Base-by-base conservation (phyloP, 2,329 filamentous ascomycete genomes). In the Rhynchosporium secalis region DNA sequence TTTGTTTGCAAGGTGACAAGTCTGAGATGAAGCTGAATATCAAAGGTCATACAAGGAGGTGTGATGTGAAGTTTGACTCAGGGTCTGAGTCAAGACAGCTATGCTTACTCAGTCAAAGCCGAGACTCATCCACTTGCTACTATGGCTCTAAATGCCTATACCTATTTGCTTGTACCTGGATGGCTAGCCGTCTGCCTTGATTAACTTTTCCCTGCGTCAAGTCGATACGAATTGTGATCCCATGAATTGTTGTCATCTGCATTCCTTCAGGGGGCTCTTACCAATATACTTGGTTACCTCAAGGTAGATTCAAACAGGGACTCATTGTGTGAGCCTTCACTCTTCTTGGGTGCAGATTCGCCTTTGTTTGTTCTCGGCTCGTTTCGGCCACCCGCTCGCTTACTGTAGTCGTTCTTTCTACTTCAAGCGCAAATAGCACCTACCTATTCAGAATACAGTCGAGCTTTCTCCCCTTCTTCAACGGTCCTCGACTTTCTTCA, bases 1-100 rank as follows among this genome's bases (percentile, higher is more conserved):
- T 26, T 56, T 54, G 51, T 38, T 31, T 56, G 40, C 38, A 20
- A 28, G 13, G 28, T 33, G 40, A 46, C 40, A 28, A 56, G 54
- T 40, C 54, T 56, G 54, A 56, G 38, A 1, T 6, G 31, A 20
- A 41, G 49, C 51, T 29, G 20, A 10, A 41, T 4, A 10, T 36
- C 15, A 52, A 38, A 33, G 6, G 38, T 28, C 6, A 20, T 10
- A 12, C 29, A 40, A 10, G 8, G 20, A 10, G 2, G 7, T 51
- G 51, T 29, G 40, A 36, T 40, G 36, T 8, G 40, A 54, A 26
- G 51, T 46, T 28, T 29, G 31, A 36, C 31, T 40, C 29, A 15
- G n/a, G 33, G 31, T 48, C 43, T 26, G 15, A 33, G 10, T 31
- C 41, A 10, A 31, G 26, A 41, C 36, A 48, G 15, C 15, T 13